Evolutionary conservation across 75 land plant species (phyloP).

Genomic region (Pinus taeda): DNA sequence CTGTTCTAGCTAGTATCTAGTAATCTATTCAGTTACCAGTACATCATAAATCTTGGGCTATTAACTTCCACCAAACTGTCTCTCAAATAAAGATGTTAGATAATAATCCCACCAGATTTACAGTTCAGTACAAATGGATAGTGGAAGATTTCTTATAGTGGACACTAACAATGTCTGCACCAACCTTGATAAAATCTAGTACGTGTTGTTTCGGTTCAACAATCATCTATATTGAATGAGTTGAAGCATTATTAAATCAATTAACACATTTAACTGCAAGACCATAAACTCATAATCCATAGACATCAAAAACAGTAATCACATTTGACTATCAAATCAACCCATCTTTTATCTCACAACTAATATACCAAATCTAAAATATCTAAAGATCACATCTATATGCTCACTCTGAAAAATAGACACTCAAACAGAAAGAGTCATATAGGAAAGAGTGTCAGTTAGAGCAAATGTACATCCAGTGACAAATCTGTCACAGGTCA

Average conservation of each 20-base stretch:
- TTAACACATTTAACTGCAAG: neutral
- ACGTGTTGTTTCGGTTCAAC: conserved; percentile 97
- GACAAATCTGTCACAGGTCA: conserved; percentile 96
- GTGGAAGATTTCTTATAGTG: conserved; percentile 94
- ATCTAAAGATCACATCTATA: neutral
- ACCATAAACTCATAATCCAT: neutral
- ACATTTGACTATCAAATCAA: neutral
- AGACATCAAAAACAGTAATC: neutral
- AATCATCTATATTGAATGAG: conserved; percentile 70
- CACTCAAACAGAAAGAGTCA: neutral
- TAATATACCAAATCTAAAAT: neutral
- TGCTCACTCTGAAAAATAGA: neutral
- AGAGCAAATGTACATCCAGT: conserved; percentile 95
- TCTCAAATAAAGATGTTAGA: neutral
- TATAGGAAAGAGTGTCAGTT: neutral
- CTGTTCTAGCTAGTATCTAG: too few relatives aligned
- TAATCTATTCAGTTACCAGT: too few relatives aligned
- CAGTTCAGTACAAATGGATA: conserved; percentile 89
- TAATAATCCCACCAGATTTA: conserved; percentile 62
- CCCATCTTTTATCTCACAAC: neutral
- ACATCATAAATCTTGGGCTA: neutral
- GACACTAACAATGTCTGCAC: conserved; percentile 94
- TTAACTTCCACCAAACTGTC: conserved; percentile 2
- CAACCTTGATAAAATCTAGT: conserved; percentile 94
- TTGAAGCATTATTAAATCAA: neutral